These are phyloP conservation scores for Stagonosporopsis cucurbitacearum DNA, from an alignment of 2,329 filamentous ascomycete species.

Conservation along the genomic window DNA sequence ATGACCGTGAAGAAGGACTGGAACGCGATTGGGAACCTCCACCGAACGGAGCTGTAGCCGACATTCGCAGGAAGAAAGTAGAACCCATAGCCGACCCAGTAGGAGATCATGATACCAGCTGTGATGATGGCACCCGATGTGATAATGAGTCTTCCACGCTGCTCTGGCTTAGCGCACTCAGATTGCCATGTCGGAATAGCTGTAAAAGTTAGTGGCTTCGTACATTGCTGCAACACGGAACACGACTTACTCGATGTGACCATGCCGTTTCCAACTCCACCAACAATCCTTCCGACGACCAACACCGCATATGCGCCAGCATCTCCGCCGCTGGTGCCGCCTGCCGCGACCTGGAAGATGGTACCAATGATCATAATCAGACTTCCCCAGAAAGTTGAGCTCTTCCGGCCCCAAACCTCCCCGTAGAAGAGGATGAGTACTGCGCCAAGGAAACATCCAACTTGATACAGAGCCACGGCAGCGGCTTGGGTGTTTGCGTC, in stretches of 20 bases:
- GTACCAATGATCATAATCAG: constrained; percentile 64
- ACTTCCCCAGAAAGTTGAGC: constrained; percentile 28
- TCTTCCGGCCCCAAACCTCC: constrained; percentile 60
- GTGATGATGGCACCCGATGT: constrained; percentile 55
- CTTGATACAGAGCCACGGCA: constrained; percentile 25
- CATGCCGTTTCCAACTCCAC: constrained; percentile 57
- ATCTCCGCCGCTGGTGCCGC: constrained; percentile 40
- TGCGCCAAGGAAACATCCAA: constrained; percentile 52
- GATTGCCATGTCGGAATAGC: constrained; percentile 56
- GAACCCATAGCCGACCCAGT: constrained; percentile 52
- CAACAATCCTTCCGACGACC: constrained; percentile 58
- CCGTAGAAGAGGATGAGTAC: constrained; percentile 54
- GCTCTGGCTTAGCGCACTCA: constrained; percentile 54
- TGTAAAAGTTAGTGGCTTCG: constrained; percentile 21
- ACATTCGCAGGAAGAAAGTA: constrained; percentile 53
- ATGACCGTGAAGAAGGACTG: constrained; percentile 49
- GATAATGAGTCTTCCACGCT: constrained; percentile 55
- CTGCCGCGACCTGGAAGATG: constrained; percentile 62
- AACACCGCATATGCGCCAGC: constrained; percentile 41
- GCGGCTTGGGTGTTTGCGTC: constrained; percentile 25
- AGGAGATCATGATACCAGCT: constrained; percentile 52
- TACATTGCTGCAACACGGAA: constrained; percentile 1
- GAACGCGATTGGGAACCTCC: constrained; percentile 60
- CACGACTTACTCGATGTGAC: constrained; percentile 22
- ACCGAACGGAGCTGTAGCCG: constrained; percentile 37